phyloP scores from a whole-genome alignment of 2,329 filamentous ascomycete species.

The Fusarium globosum region DNA sequence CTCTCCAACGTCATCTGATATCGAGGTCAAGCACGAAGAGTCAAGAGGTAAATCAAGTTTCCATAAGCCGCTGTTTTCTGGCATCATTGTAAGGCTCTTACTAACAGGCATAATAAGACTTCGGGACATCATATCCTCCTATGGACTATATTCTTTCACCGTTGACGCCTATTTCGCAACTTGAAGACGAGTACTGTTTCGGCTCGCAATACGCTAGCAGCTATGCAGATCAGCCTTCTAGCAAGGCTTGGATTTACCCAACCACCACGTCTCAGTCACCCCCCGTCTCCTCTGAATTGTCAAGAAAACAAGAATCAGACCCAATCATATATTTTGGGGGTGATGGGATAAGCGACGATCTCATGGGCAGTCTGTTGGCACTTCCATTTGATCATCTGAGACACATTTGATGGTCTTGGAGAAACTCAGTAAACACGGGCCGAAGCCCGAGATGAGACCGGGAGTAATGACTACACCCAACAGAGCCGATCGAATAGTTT shows the following conservation, averaged over 20 bases:
- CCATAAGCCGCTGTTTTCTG: too few species aligned
- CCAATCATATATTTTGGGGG: neutral
- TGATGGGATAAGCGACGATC: neutral
- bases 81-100: neutral
- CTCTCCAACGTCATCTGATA: neutral
- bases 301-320: neutral
- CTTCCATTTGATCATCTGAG: constrained; percentile 1
- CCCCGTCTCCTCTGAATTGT: neutral
- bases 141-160: neutral
- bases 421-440: neutral
- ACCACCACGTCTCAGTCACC: neutral
- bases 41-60: neutral
- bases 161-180: neutral
- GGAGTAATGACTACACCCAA: too few species aligned
- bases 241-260: neutral
- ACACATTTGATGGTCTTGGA: neutral
- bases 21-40: neutral
- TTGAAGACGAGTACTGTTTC: neutral
- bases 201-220: neutral
- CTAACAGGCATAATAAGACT: neutral
- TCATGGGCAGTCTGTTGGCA: neutral
- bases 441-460: neutral
- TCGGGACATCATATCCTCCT: neutral
- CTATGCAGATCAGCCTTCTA: neutral
- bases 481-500: too few species aligned